These are phyloP conservation scores for Sclerotinia trifoliorum DNA, from an alignment of 2,329 filamentous ascomycete species.

Conservation along the genomic window DNA sequence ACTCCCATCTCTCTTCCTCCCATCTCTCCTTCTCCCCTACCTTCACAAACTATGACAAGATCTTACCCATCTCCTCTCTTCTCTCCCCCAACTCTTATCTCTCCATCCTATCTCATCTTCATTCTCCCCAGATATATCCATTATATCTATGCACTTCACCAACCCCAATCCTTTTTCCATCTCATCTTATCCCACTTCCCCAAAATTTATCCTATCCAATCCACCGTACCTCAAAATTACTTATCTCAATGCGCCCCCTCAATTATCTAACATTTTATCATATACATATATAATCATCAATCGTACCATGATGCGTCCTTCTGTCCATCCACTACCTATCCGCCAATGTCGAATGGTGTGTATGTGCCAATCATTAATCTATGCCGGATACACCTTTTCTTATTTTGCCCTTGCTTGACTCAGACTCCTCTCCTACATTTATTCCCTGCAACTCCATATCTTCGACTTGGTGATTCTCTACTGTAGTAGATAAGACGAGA, in stretches of 20 bases:
- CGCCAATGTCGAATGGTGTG: neutral
- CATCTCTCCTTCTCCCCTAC: neutral
- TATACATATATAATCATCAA: constrained; percentile 17
- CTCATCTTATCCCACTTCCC: no score
- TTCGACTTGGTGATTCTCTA: neutral
- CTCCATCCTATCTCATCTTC: neutral
- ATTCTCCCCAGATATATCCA: no score
- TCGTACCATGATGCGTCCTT: neutral
- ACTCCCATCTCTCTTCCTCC: no score
- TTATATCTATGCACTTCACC: constrained; percentile 9
- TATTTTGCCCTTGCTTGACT: neutral
- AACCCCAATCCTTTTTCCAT: neutral
- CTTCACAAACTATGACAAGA: neutral
- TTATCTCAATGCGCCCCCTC: neutral
- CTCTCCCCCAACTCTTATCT: no score
- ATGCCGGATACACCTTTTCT: neutral
- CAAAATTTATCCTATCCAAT: neutral
- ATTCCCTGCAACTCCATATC: neutral
- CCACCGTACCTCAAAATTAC: neutral
- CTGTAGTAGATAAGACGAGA: neutral
- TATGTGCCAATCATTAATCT: neutral
- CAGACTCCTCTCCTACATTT: neutral
- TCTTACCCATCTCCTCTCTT: no score
- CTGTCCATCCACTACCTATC: neutral
- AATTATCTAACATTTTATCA: constrained; percentile 1